Conservation (phyloP, 2,329 filamentous ascomycete species). For the Neonectria hederae region DNA sequence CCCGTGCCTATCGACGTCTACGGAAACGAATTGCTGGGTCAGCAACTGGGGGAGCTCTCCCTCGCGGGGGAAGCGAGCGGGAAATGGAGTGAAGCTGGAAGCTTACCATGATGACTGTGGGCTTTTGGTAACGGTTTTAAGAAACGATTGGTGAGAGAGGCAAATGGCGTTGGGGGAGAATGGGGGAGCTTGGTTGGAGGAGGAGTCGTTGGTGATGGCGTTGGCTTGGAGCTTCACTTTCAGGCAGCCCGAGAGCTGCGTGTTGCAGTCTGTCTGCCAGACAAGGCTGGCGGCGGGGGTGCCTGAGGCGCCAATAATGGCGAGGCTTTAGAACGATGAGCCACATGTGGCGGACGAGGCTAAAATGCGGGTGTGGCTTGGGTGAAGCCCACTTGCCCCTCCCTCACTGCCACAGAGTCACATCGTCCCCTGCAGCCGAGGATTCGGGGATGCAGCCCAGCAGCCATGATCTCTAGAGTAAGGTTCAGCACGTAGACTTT, state of each 20-base stretch:
- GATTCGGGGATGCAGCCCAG: conserved; percentile 18
- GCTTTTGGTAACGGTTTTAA: conserved; percentile 19
- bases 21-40: conserved; percentile 31
- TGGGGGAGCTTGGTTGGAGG: conserved; percentile 32
- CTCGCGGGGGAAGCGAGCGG: conserved; percentile 32
- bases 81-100: conserved; percentile 16
- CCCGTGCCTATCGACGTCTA: conserved; percentile 99
- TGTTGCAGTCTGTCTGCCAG: conserved; percentile 41
- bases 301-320: conserved; percentile 44
- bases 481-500: background rate
- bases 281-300: conserved; percentile 41
- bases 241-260: conserved; percentile 58
- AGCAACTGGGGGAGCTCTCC: conserved; percentile 38
- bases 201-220: conserved; percentile 36
- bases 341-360: conserved; percentile 15
- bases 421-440: conserved; percentile 24
- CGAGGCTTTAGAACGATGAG: conserved; percentile 19
- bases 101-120: conserved; percentile 47
- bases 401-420: conserved; percentile 17
- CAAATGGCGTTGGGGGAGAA: conserved; percentile 16
- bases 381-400: conserved; percentile 21
- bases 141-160: conserved; percentile 7
- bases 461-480: conserved; percentile 5
- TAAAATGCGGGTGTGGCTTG: conserved; percentile 40
- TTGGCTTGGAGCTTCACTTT: conserved; percentile 49